Conservation (phyloP, 257 asterid genomes). For the Ophiorrhiza pumila region DNA sequence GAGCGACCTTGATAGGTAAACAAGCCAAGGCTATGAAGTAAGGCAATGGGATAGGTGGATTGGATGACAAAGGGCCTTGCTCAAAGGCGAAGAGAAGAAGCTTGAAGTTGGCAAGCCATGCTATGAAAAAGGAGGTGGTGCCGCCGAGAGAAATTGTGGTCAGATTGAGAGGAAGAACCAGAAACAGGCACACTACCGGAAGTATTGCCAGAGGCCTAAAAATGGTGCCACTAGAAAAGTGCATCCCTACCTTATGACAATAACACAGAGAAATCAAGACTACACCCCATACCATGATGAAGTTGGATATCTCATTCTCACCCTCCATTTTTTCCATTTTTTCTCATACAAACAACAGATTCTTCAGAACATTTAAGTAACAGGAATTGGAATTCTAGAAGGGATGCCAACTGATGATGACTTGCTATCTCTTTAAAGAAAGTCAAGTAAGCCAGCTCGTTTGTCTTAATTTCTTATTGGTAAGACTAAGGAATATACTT, state of each 20-base stretch:
- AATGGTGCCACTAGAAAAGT: slow-evolving; percentile 20
- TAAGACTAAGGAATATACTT: too few relatives aligned
- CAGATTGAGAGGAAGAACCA: slow-evolving; percentile 44
- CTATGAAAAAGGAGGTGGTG: slow-evolving; percentile 45
- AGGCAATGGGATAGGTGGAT: slow-evolving; percentile 32
- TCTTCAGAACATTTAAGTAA: background rate
- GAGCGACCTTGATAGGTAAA: slow-evolving; percentile 36
- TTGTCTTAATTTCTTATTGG: background rate
- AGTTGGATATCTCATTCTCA: slow-evolving; percentile 32
- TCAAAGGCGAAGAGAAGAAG: slow-evolving; percentile 45
- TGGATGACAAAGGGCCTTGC: slow-evolving; percentile 40
- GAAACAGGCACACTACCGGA: slow-evolving; percentile 36
- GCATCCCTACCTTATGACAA: slow-evolving; percentile 23
- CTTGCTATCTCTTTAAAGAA: background rate
- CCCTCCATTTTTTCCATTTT: slow-evolving; percentile 34
- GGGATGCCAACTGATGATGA: background rate
- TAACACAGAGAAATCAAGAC: slow-evolving; percentile 34
- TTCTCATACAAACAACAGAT: background rate
- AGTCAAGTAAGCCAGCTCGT: background rate
- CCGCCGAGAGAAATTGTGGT: slow-evolving; percentile 43
- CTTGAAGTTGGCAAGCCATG: slow-evolving; percentile 62
- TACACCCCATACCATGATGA: slow-evolving; percentile 37
- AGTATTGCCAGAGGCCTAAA: slow-evolving; percentile 33
- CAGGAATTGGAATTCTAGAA: background rate
- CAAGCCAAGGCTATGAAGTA: slow-evolving; percentile 43